phyloP scores from a whole-genome alignment of 768 basidiomycete genomes.

The Boletus sensibilis region DNA sequence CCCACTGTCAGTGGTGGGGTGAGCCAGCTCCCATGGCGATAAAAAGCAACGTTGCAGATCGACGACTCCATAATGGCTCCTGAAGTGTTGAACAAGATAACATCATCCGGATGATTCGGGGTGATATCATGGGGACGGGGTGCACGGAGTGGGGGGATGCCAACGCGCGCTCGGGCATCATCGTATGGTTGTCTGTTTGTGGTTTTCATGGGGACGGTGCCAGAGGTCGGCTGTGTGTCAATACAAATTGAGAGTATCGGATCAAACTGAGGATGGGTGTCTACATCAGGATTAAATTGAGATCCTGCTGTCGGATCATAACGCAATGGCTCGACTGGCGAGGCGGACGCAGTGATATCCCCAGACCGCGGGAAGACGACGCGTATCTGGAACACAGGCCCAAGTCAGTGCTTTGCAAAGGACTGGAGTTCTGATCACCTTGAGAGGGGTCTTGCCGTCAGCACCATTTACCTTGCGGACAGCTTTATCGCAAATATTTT shows the following conservation, averaged over 20 bases:
- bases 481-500: conserved; percentile 44
- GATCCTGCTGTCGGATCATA: conserved; percentile 42
- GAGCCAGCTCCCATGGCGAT: conserved; percentile 55
- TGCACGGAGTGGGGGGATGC: conserved; percentile 37
- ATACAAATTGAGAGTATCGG: conserved; percentile 48
- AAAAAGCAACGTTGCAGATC: conserved; percentile 71
- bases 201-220: conserved; percentile 65
- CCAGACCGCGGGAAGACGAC: conserved; percentile 46
- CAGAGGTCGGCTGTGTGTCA: conserved; percentile 53
- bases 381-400: conserved; percentile 44
- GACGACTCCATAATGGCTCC: conserved; percentile 61
- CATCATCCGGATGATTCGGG: conserved; percentile 43
- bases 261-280: conserved; percentile 26
- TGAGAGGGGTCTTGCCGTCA: conserved; percentile 17
- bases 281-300: conserved; percentile 35
- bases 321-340: conserved; percentile 32
- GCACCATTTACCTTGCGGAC: conserved; percentile 32
- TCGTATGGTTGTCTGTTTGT: conserved; percentile 60
- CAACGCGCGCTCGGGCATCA: conserved; percentile 57
- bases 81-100: conserved; percentile 59
- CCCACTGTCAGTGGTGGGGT: conserved; percentile 62
- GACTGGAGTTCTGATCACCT: conserved; percentile 13
- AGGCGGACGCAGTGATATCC: conserved; percentile 35
- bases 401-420: neutral
- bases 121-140: neutral